These are phyloP conservation scores for Streptanthus diversifolius DNA, from an alignment of 345 rosid genomes.

Conservation along the genomic window DNA sequence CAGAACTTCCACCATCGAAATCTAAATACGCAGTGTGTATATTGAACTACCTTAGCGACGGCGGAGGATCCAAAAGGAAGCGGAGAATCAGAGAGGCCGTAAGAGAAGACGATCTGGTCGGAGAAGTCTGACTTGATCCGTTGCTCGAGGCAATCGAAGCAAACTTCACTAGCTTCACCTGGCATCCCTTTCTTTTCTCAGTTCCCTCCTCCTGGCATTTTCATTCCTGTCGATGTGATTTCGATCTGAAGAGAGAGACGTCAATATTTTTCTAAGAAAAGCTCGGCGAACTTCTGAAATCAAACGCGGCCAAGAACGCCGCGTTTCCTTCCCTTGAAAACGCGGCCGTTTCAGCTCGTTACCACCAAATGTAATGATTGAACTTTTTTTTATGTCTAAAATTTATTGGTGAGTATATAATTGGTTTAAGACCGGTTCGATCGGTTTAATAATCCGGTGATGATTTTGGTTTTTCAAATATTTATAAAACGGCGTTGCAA, in stretches of 20 bases:
- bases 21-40: not conserved
- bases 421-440: not conserved
- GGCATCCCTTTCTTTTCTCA: conserved; percentile 28
- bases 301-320: conserved; percentile 7
- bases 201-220: not conserved
- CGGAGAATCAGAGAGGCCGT: conserved; percentile 65
- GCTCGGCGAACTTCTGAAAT: not conserved
- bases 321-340: not conserved
- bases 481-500: conserved; percentile 5
- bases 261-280: not conserved
- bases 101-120: conserved; percentile 49
- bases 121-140: conserved; percentile 68
- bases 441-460: not conserved
- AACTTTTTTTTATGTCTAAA: too few species aligned
- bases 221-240: not conserved
- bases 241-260: not conserved
- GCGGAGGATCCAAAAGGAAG: conserved; percentile 77
- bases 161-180: conserved; percentile 24
- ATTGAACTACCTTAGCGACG: conserved; percentile 52
- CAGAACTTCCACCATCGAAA: not conserved
- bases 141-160: conserved; percentile 74
- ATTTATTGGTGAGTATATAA: not conserved
- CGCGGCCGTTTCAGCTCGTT: not conserved
- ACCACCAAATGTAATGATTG: not conserved
- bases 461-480: not conserved